phyloP scores from a whole-genome alignment of 345 rosid species.

The Cardamine occulta region DNA sequence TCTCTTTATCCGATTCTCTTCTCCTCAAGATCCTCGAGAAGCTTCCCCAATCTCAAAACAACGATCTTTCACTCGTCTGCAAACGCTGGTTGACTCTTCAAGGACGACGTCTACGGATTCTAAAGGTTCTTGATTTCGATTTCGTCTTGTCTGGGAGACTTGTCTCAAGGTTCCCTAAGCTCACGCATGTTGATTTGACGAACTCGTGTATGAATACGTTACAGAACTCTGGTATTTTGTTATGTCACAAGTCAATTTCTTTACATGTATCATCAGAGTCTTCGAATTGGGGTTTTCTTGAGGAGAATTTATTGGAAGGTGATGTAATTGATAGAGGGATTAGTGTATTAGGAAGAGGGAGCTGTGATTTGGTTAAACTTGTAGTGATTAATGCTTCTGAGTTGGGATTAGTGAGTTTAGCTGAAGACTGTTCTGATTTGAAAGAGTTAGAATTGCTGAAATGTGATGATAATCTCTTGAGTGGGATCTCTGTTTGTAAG shows the following conservation, averaged over 20 bases:
- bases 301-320: conserved; percentile 56
- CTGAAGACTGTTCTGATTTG: conserved; percentile 64
- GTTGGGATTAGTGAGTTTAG: conserved; percentile 59
- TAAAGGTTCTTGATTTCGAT: conserved; percentile 67
- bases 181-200: conserved; percentile 57
- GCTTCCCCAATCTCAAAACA: conserved; percentile 58
- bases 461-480: conserved; percentile 69
- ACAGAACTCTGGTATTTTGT: conserved; percentile 55
- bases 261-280: conserved; percentile 45
- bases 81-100: conserved; percentile 87
- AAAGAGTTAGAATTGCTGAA: conserved; percentile 79
- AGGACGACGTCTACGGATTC: conserved; percentile 60
- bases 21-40: conserved; percentile 67
- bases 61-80: conserved; percentile 66
- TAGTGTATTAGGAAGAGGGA: conserved; percentile 54
- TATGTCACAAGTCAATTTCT: conserved; percentile 49
- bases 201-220: conserved; percentile 51
- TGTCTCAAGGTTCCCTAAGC: conserved; percentile 65
- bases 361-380: conserved; percentile 75
- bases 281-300: conserved; percentile 46
- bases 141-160: conserved; percentile 71
- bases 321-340: conserved; percentile 70
- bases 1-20: conserved; percentile 68
- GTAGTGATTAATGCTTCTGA: conserved; percentile 70
- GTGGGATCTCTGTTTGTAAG: conserved; percentile 74